These are phyloP conservation scores for Beauveria brongniartii DNA, from an alignment of 2,329 filamentous ascomycete species.

Conservation along the genomic window DNA sequence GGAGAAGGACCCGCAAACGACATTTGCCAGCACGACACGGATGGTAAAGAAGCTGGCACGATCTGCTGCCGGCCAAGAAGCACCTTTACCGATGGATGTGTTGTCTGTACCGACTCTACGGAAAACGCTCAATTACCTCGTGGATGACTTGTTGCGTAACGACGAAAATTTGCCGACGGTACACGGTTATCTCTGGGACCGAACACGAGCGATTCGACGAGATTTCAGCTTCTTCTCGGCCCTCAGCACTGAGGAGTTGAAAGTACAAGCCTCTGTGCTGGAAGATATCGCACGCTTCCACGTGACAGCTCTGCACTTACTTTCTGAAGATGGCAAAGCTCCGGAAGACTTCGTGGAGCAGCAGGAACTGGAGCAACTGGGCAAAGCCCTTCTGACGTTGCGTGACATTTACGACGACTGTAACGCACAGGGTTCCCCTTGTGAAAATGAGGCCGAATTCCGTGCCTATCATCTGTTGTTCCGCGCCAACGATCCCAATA, in stretches of 20 bases:
- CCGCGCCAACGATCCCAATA: constrained; percentile 50
- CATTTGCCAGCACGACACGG: constrained; percentile 38
- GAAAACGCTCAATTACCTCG: constrained; percentile 54
- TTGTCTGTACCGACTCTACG: constrained; percentile 51
- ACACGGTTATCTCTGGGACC: constrained; percentile 61
- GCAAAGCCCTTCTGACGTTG: constrained; percentile 56
- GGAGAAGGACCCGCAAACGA: constrained; percentile 41
- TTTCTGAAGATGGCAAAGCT: constrained; percentile 47
- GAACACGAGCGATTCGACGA: constrained; percentile 57
- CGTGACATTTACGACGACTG: constrained; percentile 61
- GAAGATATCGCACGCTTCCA: constrained; percentile 62
- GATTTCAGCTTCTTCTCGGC: constrained; percentile 62
- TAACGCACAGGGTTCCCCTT: constrained; percentile 46
- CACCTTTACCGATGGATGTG: constrained; percentile 60
- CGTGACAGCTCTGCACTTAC: constrained; percentile 54
- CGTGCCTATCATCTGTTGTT: constrained; percentile 57
- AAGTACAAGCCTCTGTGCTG: constrained; percentile 52
- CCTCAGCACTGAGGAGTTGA: constrained; percentile 48
- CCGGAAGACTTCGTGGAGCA: constrained; percentile 57
- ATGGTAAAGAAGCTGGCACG: constrained; percentile 63
- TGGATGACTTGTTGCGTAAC: constrained; percentile 48
- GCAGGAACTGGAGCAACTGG: constrained; percentile 60
- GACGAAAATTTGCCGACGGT: constrained; percentile 46
- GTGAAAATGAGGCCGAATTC: constrained; percentile 58
- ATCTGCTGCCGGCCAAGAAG: constrained; percentile 60